Conservation (phyloP, 257 asterid species). For the Solanum bukasovii region DNA sequence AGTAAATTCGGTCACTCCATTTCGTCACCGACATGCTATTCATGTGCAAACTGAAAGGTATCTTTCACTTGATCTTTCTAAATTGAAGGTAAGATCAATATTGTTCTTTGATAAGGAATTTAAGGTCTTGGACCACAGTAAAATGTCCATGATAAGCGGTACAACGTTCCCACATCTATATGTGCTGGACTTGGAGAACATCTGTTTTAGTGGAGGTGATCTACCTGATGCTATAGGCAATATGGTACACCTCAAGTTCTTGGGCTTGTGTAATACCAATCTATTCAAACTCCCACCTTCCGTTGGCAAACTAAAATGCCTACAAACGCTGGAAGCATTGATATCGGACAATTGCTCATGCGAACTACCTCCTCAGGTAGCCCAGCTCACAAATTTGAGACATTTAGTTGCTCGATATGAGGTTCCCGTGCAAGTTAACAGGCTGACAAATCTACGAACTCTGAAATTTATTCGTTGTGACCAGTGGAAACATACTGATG, state of each 20-base stretch:
- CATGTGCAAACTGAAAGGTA: background rate
- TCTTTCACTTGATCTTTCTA: background rate
- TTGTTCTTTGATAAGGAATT: background rate
- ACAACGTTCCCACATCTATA: background rate
- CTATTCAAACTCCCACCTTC: background rate
- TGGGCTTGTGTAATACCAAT: background rate
- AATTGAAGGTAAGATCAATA: background rate
- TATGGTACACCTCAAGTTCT: background rate
- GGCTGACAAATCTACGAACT: background rate
- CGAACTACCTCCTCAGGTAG: background rate
- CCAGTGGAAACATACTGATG: background rate
- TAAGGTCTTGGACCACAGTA: no score
- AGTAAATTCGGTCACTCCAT: background rate
- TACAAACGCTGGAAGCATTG: background rate
- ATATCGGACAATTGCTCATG: background rate
- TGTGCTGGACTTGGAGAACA: background rate
- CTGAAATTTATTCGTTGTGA: background rate
- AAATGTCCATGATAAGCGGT: background rate
- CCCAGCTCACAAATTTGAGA: background rate
- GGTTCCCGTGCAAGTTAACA: background rate
- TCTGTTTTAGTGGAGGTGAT: rapidly evolving
- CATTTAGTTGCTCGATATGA: background rate
- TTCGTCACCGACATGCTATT: background rate
- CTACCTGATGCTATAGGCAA: background rate
- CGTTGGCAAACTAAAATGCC: background rate